These are phyloP conservation scores for Phytophthora rubi DNA, from an alignment of 352 stramenopile genomes.

Conservation along the genomic window DNA sequence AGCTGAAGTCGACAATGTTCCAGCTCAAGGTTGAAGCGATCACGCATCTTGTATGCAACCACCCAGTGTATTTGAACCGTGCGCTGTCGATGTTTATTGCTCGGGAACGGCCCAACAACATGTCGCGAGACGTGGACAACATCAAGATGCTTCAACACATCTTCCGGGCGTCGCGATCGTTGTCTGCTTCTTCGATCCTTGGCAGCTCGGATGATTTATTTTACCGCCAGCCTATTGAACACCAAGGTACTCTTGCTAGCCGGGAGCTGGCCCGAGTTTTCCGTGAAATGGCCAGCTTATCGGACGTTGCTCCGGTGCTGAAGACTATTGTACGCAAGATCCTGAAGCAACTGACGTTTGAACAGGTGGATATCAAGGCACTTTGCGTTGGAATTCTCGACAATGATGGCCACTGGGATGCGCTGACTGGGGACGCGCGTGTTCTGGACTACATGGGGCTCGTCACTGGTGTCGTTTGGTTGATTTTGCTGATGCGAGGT, in stretches of 20 bases:
- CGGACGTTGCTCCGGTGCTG: conserved; percentile 80
- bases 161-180: conserved; percentile 66
- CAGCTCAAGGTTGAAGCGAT: conserved; percentile 88
- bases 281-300: conserved; percentile 73
- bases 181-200: conserved; percentile 36
- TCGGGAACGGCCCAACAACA: conserved; percentile 81
- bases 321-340: conserved; percentile 89
- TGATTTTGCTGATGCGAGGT: conserved; percentile 80
- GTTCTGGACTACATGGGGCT: conserved; percentile 84
- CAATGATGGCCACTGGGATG: conserved; percentile 80
- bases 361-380: conserved; percentile 84
- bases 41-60: conserved; percentile 77
- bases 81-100: conserved; percentile 76
- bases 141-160: conserved; percentile 92
- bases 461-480: conserved; percentile 76
- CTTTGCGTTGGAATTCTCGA: conserved; percentile 79
- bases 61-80: conserved; percentile 71
- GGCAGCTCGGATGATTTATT: conserved; percentile 64
- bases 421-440: conserved; percentile 59
- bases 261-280: conserved; percentile 80
- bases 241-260: conserved; percentile 72
- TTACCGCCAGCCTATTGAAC: conserved; percentile 54
- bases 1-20: conserved; percentile 90
- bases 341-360: conserved; percentile 80
- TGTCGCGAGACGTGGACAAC: conserved; percentile 88